Evolutionary conservation across 306 rosid species (phyloP).

Genomic region (Arachis hypogaea): DNA sequence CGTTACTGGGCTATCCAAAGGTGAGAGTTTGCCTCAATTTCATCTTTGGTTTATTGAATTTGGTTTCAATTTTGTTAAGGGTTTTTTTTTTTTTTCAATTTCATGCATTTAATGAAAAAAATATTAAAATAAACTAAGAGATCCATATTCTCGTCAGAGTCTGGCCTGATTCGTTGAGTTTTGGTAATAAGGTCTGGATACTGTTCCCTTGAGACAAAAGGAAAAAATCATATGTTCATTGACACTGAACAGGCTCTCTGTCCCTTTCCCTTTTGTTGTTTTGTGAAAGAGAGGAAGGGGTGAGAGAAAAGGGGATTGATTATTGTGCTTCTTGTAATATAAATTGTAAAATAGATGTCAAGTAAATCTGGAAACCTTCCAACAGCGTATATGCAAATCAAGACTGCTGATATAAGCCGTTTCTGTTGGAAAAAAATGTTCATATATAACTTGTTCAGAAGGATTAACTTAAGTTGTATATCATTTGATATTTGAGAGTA

Average conservation of each 20-base stretch:
- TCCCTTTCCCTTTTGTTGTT: slow-evolving; percentile 15
- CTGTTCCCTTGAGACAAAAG: too few relatives aligned
- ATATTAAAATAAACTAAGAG: too few relatives aligned
- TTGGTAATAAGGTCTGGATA: too few relatives aligned
- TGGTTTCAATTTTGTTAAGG: neutral
- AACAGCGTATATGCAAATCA: slow-evolving; percentile 1
- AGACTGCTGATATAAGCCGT: neutral
- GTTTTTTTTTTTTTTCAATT: too few relatives aligned
- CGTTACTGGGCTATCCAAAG: slow-evolving; percentile 95
- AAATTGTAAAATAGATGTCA: slow-evolving; percentile 1
- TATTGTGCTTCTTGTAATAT: slow-evolving; percentile 23
- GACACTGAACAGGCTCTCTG: neutral
- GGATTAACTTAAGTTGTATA: neutral
- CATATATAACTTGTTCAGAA: slow-evolving; percentile 22
- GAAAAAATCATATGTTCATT: neutral
- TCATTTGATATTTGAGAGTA: slow-evolving; percentile 8
- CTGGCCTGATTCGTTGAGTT: too few relatives aligned
- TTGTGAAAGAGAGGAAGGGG: slow-evolving; percentile 8
- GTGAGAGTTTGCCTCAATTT: slow-evolving; percentile 44
- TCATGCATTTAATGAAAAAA: too few relatives aligned
- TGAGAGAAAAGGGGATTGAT: slow-evolving; percentile 7
- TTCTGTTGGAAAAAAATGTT: slow-evolving; percentile 19
- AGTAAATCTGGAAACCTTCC: neutral
- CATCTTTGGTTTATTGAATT: slow-evolving; percentile 25
- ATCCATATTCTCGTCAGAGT: too few relatives aligned